A percentile compares a stretch with the other conserved stretches of the same genome.
Evolutionary conservation across 176 grass and related monocot species (phyloP).

Genomic region (Carex cristatella): DNA sequence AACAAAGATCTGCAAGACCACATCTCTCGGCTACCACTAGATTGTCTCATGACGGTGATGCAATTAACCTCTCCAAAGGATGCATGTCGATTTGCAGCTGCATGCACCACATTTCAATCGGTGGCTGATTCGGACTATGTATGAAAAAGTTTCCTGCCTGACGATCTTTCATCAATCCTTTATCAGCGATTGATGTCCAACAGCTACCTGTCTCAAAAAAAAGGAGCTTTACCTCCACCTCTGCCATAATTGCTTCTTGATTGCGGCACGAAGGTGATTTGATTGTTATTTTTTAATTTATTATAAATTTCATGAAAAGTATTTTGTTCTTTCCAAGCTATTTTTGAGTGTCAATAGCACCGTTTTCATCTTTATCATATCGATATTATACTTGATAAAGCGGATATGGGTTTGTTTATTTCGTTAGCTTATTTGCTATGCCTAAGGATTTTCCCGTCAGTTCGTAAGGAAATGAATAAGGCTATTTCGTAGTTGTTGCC

Average conservation of each 20-base stretch:
- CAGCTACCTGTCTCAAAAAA: neutral
- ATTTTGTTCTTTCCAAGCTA: too few species aligned
- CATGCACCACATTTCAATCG: conserved; percentile 6
- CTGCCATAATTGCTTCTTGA: conserved; percentile 16
- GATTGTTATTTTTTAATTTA: too few species aligned
- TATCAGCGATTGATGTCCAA: neutral
- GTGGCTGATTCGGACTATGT: conserved; percentile 7
- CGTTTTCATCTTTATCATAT: too few species aligned
- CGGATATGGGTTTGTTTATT: too few species aligned
- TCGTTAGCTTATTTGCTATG: too few species aligned
- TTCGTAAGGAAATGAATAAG: too few species aligned
- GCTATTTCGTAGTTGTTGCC: too few species aligned
- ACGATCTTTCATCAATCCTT: conserved; percentile 1
- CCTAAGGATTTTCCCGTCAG: too few species aligned
- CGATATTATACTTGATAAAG: too few species aligned
- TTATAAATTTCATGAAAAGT: too few species aligned
- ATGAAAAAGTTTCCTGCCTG: conserved; percentile 18
- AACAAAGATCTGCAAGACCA: neutral
- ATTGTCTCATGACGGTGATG: neutral
- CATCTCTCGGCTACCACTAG: neutral
- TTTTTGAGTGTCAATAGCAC: too few species aligned
- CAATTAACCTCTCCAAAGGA: neutral
- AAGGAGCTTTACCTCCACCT: conserved; percentile 25
- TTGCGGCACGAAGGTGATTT: conserved; percentile 16
- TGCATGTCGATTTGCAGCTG: conserved; percentile 13